A percentile compares a stretch with the other conserved stretches of the same genome.
Evolutionary conservation across 2,329 filamentous ascomycete species (phyloP).

Genomic region (Aspergillus hiratsukae): DNA sequence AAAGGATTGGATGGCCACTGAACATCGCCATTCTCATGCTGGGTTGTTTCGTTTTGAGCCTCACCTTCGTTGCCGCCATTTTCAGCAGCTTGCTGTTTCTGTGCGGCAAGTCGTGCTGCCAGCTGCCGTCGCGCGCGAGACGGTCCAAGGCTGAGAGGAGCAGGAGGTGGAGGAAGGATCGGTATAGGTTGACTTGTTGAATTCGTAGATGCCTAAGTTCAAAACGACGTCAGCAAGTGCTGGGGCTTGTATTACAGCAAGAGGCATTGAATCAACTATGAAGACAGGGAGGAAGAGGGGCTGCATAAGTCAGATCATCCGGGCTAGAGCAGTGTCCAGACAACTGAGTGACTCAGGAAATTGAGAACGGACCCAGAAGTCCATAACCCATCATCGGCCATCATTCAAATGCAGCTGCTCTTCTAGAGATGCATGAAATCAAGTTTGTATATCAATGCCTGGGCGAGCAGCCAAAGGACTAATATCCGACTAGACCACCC

Average conservation of each 20-base stretch:
- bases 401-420: not conserved
- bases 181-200: constrained; percentile 41
- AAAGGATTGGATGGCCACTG: constrained; percentile 36
- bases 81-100: constrained; percentile 58
- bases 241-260: not conserved
- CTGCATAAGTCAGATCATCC: not conserved
- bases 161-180: constrained; percentile 55
- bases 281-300: not conserved
- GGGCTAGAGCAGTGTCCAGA: not conserved
- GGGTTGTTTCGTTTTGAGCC: constrained; percentile 12
- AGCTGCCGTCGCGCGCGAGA: constrained; percentile 83
- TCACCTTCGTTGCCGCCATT: constrained; percentile 28
- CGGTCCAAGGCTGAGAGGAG: constrained; percentile 78
- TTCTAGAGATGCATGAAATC: constrained; percentile 2
- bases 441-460: constrained; percentile 7
- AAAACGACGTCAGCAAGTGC: constrained; percentile 12
- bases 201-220: constrained; percentile 22
- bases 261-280: constrained; percentile 2
- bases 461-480: constrained; percentile 9
- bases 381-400: not conserved
- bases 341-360: not conserved
- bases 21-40: constrained; percentile 18
- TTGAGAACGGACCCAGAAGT: not conserved
- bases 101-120: constrained; percentile 78
- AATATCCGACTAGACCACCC: constrained; percentile 14